Base-by-base conservation (phyloP, 2,329 filamentous ascomycete genomes). In the Sarocladiaceae sp. region DNA sequence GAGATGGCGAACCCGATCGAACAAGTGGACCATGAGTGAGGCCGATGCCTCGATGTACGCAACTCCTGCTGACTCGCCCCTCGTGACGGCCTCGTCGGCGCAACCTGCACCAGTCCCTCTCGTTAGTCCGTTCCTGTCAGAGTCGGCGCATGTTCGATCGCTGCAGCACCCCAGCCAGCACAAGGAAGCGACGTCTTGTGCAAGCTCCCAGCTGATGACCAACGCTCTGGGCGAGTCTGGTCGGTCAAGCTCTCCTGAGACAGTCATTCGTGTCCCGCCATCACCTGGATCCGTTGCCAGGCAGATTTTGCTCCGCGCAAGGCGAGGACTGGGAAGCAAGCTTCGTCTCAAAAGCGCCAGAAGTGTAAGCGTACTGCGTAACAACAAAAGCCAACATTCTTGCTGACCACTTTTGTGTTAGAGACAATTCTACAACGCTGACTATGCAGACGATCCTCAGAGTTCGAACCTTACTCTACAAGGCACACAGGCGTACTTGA, bases 131-230 rank as follows among this genome's bases (percentile, higher is more conserved):
- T 78, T 71, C 54, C 58, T 74, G 7, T 73, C 72, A 1, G 76
- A 79, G 55, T 69, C 71, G 15, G 72, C 71, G 0, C 76, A 78
- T 53, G 74, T 79, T 0, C 63, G 70, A 3, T 77, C 74, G 0
- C 58, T 79, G 3, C 76, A 79, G 31, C 31, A 36, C 18, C 47
- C 29, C 26, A 50, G 17, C 5, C 29, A 36, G 10, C 29, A 36
- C 18, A 22, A 13, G 11, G 31, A 37, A 4, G 26, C 33, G 4
- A 7, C 23, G 17, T 33, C 26, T 7, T 18, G 26, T 15, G 44
- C 20, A 6, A n/a, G 28, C 13, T n/a, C 25, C 3, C 26, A 48
- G n/a, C 26, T 33, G 7, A 31, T 28, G 12, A n/a, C 22, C 3
- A 15, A 11, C 26, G 6, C 17, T 31, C 26, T 31, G 4, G 15